These are phyloP conservation scores for Gynochthodes officinalis DNA, from an alignment of 257 asterid genomes.

Conservation along the genomic window DNA sequence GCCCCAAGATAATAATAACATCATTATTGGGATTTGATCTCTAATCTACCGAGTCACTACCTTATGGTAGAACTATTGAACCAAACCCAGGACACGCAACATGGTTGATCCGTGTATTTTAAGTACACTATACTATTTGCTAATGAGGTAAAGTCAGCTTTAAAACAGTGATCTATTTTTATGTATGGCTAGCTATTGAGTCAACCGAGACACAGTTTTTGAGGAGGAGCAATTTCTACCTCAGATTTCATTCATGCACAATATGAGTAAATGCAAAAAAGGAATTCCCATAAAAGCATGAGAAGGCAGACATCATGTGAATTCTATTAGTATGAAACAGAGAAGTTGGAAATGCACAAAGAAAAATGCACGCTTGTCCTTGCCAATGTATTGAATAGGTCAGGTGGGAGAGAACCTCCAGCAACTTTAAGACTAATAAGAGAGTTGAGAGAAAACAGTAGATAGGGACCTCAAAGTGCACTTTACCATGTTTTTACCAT, in stretches of 20 bases:
- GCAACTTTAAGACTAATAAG: too few species aligned
- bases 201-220: not conserved
- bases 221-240: not conserved
- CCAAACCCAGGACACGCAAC: too few species aligned
- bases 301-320: constrained; percentile 55
- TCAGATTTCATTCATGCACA: not conserved
- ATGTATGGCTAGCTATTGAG: not conserved
- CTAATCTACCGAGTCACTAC: too few species aligned
- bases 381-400: constrained; percentile 37
- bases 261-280: not conserved
- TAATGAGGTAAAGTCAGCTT: constrained; percentile 4
- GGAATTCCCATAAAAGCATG: not conserved
- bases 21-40: too few species aligned
- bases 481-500: too few species aligned
- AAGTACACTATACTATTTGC: not conserved
- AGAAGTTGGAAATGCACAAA: constrained; percentile 22
- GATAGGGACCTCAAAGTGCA: too few species aligned
- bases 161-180: not conserved
- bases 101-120: not conserved
- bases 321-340: constrained; percentile 9
- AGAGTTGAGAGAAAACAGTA: too few species aligned
- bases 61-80: too few species aligned
- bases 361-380: constrained; percentile 22
- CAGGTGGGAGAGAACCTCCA: not conserved
- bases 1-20: too few species aligned